Conservation (phyloP, 1,284 basidiomycete genomes). For the Sphagnurus paluster region DNA sequence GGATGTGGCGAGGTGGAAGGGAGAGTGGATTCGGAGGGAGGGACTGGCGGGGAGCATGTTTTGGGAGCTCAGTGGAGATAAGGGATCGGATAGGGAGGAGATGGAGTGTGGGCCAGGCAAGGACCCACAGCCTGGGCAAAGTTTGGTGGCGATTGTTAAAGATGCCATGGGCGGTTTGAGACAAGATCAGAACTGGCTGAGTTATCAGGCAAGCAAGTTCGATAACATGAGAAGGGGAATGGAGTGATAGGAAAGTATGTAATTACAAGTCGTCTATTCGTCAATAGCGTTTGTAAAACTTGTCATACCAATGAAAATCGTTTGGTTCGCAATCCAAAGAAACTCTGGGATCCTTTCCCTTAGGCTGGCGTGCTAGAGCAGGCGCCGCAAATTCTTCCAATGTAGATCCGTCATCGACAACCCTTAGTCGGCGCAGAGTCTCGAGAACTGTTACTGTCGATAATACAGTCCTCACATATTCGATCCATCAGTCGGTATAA, state of each 20-base stretch:
- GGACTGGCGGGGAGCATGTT: slow-evolving; percentile 83
- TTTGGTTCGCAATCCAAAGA: no score
- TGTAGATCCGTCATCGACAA: not conserved
- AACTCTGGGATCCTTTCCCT: no score
- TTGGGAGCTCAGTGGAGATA: slow-evolving; percentile 85
- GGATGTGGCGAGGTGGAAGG: slow-evolving; percentile 68
- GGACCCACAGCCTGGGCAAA: slow-evolving; percentile 57
- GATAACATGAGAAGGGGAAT: slow-evolving; percentile 77
- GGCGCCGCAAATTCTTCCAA: no score
- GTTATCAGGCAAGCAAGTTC: slow-evolving; percentile 70
- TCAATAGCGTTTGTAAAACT: not conserved
- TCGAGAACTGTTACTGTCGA: no score
- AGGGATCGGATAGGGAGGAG: slow-evolving; percentile 60
- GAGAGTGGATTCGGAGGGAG: slow-evolving; percentile 70
- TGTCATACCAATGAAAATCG: not conserved
- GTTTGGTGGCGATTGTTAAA: slow-evolving; percentile 69
- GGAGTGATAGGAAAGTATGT: slow-evolving; percentile 21
- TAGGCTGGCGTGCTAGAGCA: no score
- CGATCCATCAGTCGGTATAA: no score
- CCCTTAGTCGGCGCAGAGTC: not conserved
- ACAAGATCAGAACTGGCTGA: slow-evolving; percentile 64
- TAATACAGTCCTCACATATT: no score
- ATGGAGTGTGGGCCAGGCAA: slow-evolving; percentile 73
- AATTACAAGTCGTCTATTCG: no score
- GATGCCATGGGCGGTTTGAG: slow-evolving; percentile 76